phyloP scores from a whole-genome alignment of 106 monocot genomes.

The Platanthera guangdongensis region DNA sequence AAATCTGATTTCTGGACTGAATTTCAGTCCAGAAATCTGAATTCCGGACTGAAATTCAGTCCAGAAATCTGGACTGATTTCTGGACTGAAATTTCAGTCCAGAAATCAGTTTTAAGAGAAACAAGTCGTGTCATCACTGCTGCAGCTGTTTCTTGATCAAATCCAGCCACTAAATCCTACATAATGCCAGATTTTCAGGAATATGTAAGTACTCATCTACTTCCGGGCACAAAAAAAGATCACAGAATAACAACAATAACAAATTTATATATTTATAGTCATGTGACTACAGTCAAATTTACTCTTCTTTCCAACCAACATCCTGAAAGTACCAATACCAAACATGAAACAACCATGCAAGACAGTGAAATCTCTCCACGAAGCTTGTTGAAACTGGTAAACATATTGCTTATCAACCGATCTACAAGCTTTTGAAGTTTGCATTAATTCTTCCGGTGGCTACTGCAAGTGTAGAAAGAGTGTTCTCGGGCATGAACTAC shows the following conservation, averaged over 20 bases:
- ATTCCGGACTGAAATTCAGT: no score
- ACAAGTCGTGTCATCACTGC: conserved; percentile 87
- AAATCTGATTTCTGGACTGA: no score
- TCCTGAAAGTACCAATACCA: not conserved
- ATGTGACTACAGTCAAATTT: not conserved
- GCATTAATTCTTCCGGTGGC: no score
- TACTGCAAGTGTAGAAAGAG: no score
- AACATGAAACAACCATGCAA: not conserved
- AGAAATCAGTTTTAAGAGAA: no score
- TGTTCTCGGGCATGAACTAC: no score
- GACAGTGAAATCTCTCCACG: not conserved
- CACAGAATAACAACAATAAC: not conserved
- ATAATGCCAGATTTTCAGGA: conserved; percentile 14
- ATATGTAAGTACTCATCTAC: not conserved
- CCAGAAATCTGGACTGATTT: no score
- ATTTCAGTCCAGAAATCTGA: no score
- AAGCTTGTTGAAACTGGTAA: no score
- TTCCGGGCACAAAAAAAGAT: not conserved
- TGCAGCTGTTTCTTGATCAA: conserved; percentile 97
- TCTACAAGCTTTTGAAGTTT: no score
- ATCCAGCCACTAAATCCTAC: conserved; percentile 85
- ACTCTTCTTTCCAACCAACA: not conserved
- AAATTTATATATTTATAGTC: not conserved
- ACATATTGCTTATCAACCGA: no score
- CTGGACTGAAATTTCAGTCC: no score